Evolutionary conservation across 345 rosid species (phyloP), one percentile per base, ranked within the genome.

Genomic region (Eutrema yunnanense): DNA sequence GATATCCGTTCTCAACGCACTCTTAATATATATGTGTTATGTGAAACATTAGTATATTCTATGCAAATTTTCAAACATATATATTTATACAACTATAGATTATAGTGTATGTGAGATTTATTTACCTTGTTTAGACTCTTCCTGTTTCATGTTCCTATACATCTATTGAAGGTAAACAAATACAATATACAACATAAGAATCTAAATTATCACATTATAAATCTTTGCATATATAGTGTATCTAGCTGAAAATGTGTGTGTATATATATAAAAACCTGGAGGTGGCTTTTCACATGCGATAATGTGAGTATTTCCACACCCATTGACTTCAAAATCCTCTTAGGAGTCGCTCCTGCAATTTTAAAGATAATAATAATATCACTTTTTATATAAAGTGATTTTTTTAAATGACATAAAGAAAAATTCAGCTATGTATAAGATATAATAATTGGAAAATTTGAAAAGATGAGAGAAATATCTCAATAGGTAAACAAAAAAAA

Each of bases 291-390:
- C 16, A 16, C 16, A 16, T 16, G 16, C 0, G 16, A 16, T 16
- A 16, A 16, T 16, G 16, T 16, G 16, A 89, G 83, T 70, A 77
- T 81, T 44, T 68, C 81, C 48, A 70, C 88, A 81, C 79, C 85
- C 90, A 86, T 86, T 13, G 81, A 79, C 77, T 78, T 85, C 48
- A 82, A 67, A 61, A 82, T 90, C 38, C 81, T 83, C 57, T 86
- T 89, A 46, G 92, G 96, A 10, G 87, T 89, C 14, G 96, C 96
- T 34, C 78, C 92, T 87, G 51, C 14, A 66, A 73, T 11, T 65
- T 46, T 8, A 71, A 47, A 0, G 12, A 29, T 0, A 61, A 27
- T 9, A 54, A 47, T 13, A 11, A 12, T 29, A 59, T 37, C 4
- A 1, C 6, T 2, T 34, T 19, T 47, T 48, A 36, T 13, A 50